These are phyloP conservation scores for Chlamydomonas schloesseri DNA, from an alignment of 139 green algal genomes.

Conservation along the genomic window DNA sequence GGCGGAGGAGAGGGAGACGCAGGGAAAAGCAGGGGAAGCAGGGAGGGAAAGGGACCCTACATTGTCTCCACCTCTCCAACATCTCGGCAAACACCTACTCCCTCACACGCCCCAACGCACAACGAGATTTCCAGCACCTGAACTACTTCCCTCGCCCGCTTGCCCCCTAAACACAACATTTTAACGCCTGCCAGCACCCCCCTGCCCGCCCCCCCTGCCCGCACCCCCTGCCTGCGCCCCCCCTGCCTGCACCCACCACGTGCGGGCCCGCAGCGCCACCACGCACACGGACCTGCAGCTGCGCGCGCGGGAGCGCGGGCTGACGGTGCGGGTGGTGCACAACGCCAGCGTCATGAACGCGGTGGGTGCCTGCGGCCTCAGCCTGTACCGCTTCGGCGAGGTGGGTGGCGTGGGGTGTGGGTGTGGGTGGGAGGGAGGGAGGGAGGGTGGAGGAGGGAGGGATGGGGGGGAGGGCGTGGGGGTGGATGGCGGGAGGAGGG, in stretches of 20 bases:
- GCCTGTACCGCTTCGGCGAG: constrained; percentile 98
- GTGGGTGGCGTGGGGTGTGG: constrained; percentile 38
- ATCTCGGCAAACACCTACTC: no score
- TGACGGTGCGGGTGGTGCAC: constrained; percentile 92
- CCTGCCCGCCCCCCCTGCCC: background rate
- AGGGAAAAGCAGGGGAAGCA: no score
- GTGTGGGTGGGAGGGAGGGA: background rate
- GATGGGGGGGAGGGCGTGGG: no score
- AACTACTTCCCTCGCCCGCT: no score
- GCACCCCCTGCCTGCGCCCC: background rate
- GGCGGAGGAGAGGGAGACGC: no score
- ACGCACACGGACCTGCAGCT: constrained; percentile 97
- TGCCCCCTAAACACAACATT: no score
- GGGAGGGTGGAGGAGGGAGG: no score
- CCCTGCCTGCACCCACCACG: background rate
- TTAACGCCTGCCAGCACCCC: background rate
- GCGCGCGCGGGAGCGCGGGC: constrained; percentile 77
- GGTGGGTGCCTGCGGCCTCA: constrained; percentile 91
- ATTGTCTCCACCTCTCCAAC: no score
- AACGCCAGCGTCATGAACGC: constrained; percentile 99
- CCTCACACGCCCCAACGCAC: no score
- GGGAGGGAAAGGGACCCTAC: no score
- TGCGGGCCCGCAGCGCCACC: constrained; percentile 85
- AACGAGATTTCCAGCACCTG: no score
- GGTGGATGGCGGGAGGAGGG: no score